Conservation (phyloP, 2,329 filamentous ascomycete genomes). For the Lecanoromycetidae sp. region DNA sequence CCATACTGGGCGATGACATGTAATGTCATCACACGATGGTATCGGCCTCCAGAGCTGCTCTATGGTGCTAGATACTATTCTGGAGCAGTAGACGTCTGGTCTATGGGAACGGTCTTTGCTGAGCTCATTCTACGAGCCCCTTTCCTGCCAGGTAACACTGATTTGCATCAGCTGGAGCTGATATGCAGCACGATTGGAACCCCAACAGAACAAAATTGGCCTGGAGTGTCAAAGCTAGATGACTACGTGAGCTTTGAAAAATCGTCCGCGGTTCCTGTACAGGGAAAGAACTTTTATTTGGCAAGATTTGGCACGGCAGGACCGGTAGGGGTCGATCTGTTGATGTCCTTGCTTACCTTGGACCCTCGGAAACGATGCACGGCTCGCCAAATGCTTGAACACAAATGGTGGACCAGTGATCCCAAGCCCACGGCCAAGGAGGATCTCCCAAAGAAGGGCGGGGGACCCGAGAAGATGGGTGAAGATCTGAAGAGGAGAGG, state of each 20-base stretch:
- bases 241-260: conserved; percentile 63
- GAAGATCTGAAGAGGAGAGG: conserved; percentile 69
- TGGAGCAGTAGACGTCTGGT: conserved; percentile 89
- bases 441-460: conserved; percentile 66
- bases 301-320: conserved; percentile 69
- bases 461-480: conserved; percentile 61
- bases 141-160: conserved; percentile 71
- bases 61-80: conserved; percentile 84
- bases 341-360: conserved; percentile 72
- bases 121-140: conserved; percentile 75
- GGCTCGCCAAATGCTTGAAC: conserved; percentile 63
- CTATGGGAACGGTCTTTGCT: conserved; percentile 81
- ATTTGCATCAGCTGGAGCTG: conserved; percentile 73
- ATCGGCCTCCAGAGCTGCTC: conserved; percentile 84
- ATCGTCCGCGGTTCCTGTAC: conserved; percentile 43
- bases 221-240: conserved; percentile 68
- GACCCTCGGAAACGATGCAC: conserved; percentile 79
- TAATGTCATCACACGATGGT: conserved; percentile 95
- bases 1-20: conserved; percentile 81
- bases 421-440: conserved; percentile 73
- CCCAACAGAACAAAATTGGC: conserved; percentile 90
- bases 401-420: conserved; percentile 74
- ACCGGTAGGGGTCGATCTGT: conserved; percentile 68
- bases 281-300: conserved; percentile 60
- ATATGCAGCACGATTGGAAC: conserved; percentile 81